Evolutionary conservation across 345 rosid species (phyloP).

Genomic region (Orychophragmus violaceus): DNA sequence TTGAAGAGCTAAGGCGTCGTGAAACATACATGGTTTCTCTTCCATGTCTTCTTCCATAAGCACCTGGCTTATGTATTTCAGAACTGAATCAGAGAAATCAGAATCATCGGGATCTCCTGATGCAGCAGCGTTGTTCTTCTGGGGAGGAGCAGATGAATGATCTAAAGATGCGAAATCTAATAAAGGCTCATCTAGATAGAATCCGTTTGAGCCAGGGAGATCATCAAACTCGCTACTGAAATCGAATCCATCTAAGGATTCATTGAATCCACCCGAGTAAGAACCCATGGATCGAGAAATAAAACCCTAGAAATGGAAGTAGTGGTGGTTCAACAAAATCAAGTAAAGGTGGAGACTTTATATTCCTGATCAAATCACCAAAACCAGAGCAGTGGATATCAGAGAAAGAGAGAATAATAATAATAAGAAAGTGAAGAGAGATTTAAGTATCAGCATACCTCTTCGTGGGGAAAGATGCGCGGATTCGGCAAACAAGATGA

Average conservation of each 20-base stretch:
- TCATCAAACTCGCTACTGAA: conserved; percentile 27
- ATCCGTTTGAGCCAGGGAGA: conserved; percentile 36
- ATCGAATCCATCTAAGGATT: conserved; percentile 19
- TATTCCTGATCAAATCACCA: conserved; percentile 18
- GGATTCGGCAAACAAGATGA: conserved; percentile 16
- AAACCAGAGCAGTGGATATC: background rate
- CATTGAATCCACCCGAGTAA: conserved; percentile 24
- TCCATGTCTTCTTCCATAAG: conserved; percentile 76
- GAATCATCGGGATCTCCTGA: conserved; percentile 32
- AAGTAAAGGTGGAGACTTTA: conserved; percentile 15
- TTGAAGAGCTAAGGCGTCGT: conserved; percentile 62
- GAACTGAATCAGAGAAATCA: conserved; percentile 52
- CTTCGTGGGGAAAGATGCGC: background rate
- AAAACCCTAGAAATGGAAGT: background rate
- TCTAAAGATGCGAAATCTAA: conserved; percentile 29
- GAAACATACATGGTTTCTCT: conserved; percentile 54
- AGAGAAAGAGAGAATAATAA: background rate
- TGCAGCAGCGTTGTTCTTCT: background rate
- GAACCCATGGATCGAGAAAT: conserved; percentile 25
- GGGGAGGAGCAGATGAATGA: conserved; percentile 8
- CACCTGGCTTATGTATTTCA: conserved; percentile 61
- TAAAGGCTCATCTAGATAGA: conserved; percentile 30
- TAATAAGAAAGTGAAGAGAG: background rate
- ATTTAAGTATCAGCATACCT: background rate
- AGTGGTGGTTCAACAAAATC: background rate